phyloP scores from a whole-genome alignment of 1,139 yeast genomes.

The Candida mesenterica region DNA sequence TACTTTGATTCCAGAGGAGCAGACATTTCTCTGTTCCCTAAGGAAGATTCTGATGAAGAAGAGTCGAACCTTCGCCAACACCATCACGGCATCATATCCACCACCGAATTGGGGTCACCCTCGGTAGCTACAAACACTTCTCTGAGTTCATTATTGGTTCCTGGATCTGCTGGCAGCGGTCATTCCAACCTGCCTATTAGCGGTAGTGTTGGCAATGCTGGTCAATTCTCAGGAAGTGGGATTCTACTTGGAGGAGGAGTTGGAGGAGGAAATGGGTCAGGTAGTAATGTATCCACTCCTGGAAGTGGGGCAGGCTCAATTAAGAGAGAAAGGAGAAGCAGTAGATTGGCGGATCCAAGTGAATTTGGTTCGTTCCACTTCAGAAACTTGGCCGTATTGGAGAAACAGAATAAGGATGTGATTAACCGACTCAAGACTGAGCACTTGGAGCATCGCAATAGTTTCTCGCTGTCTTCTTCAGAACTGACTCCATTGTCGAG shows the following conservation, averaged over 20 bases:
- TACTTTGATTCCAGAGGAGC: constrained; percentile 95
- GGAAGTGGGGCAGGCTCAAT: constrained; percentile 17
- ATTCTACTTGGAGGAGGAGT: constrained; percentile 6
- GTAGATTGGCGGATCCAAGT: constrained; percentile 66
- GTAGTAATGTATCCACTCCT: constrained; percentile 7
- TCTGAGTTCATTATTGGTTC: constrained; percentile 14
- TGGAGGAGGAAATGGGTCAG: constrained; percentile 1
- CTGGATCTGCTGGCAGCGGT: constrained; percentile 10
- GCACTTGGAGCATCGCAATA: constrained; percentile 57
- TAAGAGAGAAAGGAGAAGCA: constrained; percentile 64
- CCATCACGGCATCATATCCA: constrained; percentile 7
- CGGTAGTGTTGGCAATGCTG: constrained; percentile 9
- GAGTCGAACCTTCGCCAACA: constrained; percentile 11
- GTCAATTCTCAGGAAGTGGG: constrained; percentile 4
- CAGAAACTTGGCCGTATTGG: constrained; percentile 84
- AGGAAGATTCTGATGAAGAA: constrained; percentile 43
- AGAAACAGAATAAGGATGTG: constrained; percentile 91
- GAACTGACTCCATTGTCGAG: constrained; percentile 38
- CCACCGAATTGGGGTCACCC: constrained; percentile 22
- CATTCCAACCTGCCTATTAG: constrained; percentile 2
- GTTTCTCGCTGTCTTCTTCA: constrained; percentile 44
- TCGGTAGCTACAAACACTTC: constrained; percentile 12
- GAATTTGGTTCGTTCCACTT: constrained; percentile 95
- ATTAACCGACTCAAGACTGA: constrained; percentile 83
- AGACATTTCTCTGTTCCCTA: constrained; percentile 57